phyloP scores from a whole-genome alignment of 106 monocot genomes.

The Allium cepa region DNA sequence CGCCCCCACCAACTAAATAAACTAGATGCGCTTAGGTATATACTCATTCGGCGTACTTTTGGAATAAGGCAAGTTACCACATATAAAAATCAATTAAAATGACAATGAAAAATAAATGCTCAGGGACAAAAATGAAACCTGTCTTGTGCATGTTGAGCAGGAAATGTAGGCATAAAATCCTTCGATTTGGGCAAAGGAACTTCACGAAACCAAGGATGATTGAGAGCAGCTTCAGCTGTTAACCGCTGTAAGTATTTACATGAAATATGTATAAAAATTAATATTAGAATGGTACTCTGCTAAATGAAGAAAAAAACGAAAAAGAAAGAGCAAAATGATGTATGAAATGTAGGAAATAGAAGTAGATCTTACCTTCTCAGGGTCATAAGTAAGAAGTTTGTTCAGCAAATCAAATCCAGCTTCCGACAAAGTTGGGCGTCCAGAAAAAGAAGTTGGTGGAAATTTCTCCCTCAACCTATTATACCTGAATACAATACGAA shows the following conservation, averaged over 20 bases:
- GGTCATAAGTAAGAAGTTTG: conserved; percentile 71
- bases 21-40: too few species aligned
- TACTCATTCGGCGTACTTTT: too few species aligned
- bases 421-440: conserved; percentile 59
- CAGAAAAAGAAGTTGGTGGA: conserved; percentile 55
- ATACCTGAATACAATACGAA: conserved; percentile 25
- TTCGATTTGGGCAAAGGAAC: conserved; percentile 76
- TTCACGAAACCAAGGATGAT: conserved; percentile 66
- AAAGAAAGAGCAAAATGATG: neutral
- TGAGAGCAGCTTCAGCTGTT: conserved; percentile 63
- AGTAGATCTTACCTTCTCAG: conserved; percentile 48
- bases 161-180: conserved; percentile 87
- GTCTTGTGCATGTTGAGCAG: conserved; percentile 55
- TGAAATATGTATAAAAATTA: neutral
- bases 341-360: neutral
- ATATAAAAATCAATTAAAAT: too few species aligned
- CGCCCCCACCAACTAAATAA: too few species aligned
- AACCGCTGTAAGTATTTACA: conserved; percentile 34
- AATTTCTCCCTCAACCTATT: conserved; percentile 56
- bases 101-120: neutral
- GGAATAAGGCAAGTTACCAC: too few species aligned
- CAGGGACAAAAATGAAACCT: conserved; percentile 13
- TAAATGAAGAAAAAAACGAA: neutral
- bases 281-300: neutral
- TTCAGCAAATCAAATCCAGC: conserved; percentile 73